Evolutionary conservation across 495 filamentous ascomycete genomes (phyloP).

Genomic region (Hypoxylon fragiforme): DNA sequence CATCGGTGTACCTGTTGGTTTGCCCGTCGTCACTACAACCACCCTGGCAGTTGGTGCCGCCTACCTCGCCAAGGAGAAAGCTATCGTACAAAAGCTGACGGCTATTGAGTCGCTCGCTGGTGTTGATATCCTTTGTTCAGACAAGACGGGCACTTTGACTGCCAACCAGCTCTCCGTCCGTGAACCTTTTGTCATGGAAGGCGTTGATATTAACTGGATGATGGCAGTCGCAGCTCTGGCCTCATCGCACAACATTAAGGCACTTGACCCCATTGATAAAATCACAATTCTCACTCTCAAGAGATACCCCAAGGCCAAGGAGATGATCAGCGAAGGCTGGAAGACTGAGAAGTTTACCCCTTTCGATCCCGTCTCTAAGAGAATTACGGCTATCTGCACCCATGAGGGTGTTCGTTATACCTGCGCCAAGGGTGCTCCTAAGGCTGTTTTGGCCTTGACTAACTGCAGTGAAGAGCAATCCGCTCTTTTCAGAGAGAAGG

Average conservation of each 20-base stretch:
- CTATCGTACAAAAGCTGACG: slow-evolving; percentile 93
- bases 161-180: slow-evolving; percentile 86
- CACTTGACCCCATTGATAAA: slow-evolving; percentile 89
- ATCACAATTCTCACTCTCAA: slow-evolving; percentile 81
- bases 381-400: slow-evolving; percentile 77
- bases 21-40: slow-evolving; percentile 91
- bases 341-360: slow-evolving; percentile 77
- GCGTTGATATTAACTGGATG: slow-evolving; percentile 76
- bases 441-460: slow-evolving; percentile 76
- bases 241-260: slow-evolving; percentile 87
- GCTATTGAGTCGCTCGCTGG: slow-evolving; percentile 96
- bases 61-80: slow-evolving; percentile 90
- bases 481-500: slow-evolving; percentile 78
- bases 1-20: slow-evolving; percentile 92
- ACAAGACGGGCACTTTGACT: slow-evolving; percentile 92
- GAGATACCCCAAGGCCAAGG: slow-evolving; percentile 74
- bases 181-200: slow-evolving; percentile 78
- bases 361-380: slow-evolving; percentile 93
- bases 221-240: slow-evolving; percentile 88
- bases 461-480: slow-evolving; percentile 69
- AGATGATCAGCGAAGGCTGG: slow-evolving; percentile 66
- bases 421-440: slow-evolving; percentile 88
- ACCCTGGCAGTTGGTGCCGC: slow-evolving; percentile 95
- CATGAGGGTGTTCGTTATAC: slow-evolving; percentile 73
- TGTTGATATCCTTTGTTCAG: slow-evolving; percentile 94